Percentiles rank a stretch among this genome's conserved stretches.
phyloP scores from a whole-genome alignment of 805 yeast species.

The Starmerella roubikii region DNA sequence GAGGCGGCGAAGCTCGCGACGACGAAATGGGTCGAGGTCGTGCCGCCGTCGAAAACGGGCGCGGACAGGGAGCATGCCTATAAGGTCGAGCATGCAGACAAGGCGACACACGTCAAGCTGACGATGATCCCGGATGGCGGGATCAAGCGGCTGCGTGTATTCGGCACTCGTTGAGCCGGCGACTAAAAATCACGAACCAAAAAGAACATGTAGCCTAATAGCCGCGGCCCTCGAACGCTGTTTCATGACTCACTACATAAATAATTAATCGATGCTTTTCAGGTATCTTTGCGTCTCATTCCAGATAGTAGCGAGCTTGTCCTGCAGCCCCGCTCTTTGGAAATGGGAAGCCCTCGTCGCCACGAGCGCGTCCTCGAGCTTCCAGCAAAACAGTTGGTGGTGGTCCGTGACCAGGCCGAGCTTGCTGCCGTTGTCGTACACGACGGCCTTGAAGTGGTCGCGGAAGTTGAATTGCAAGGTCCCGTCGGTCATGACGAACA shows the following conservation, averaged over 20 bases:
- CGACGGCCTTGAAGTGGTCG: constrained; percentile 81
- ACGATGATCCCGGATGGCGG: constrained; percentile 96
- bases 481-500: constrained; percentile 90
- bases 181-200: constrained; percentile 9
- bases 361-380: constrained; percentile 9
- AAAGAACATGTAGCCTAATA: neutral
- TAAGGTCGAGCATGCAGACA: constrained; percentile 17
- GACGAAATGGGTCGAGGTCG: constrained; percentile 51
- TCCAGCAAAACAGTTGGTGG: constrained; percentile 17
- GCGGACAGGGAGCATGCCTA: constrained; percentile 70
- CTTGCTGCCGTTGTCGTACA: constrained; percentile 61
- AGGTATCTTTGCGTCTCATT: constrained; percentile 2
- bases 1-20: constrained; percentile 30
- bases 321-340: constrained; percentile 8
- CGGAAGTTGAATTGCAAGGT: constrained; percentile 87
- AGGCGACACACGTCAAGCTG: constrained; percentile 57
- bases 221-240: no score
- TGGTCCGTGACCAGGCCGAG: constrained; percentile 54
- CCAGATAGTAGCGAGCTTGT: constrained; percentile 10
- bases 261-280: neutral
- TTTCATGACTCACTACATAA: no score
- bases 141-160: constrained; percentile 75
- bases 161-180: constrained; percentile 52
- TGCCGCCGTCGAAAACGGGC: constrained; percentile 57
- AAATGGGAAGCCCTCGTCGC: constrained; percentile 11